Evolutionary conservation across 164 flowering plant genomes (phyloP).

Genomic region (Tetracentron sinense): DNA sequence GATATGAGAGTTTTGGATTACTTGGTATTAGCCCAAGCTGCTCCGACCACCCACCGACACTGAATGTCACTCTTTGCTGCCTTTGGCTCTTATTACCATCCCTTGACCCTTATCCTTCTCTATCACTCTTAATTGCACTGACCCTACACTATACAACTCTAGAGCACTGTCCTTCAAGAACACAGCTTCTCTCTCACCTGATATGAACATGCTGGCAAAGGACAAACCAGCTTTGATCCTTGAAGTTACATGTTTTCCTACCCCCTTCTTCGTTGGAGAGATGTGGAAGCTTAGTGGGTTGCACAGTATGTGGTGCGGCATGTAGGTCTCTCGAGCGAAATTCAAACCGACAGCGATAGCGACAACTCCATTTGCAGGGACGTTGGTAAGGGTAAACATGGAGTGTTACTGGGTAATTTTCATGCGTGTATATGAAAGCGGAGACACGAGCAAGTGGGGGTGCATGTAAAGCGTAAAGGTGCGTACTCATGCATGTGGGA

Average conservation of each 20-base stretch:
- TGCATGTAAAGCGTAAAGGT: no score
- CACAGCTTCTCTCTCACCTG: constrained; percentile 29
- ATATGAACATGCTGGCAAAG: constrained; percentile 24
- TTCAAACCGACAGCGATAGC: constrained; percentile 22
- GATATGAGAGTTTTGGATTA: not conserved
- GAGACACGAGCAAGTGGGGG: no score
- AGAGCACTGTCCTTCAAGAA: constrained; percentile 24
- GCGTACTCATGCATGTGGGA: no score
- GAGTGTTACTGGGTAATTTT: not conserved
- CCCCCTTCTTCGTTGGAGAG: constrained; percentile 28
- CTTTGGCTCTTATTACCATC: not conserved
- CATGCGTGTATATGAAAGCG: not conserved
- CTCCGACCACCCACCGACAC: constrained; percentile 34
- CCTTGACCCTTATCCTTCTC: not conserved
- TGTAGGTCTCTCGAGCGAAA: not conserved
- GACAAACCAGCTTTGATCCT: constrained; percentile 16
- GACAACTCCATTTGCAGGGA: constrained; percentile 12
- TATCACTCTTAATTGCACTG: constrained; percentile 16
- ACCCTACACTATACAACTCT: no score
- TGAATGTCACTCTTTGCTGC: constrained; percentile 13
- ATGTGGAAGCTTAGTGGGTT: constrained; percentile 17
- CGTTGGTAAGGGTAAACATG: not conserved
- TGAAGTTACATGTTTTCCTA: no score
- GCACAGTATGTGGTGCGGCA: not conserved
- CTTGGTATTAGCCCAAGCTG: constrained; percentile 6